These are phyloP conservation scores for Tulasnella sp. DNA, from an alignment of 768 basidiomycete species.

Conservation along the genomic window DNA sequence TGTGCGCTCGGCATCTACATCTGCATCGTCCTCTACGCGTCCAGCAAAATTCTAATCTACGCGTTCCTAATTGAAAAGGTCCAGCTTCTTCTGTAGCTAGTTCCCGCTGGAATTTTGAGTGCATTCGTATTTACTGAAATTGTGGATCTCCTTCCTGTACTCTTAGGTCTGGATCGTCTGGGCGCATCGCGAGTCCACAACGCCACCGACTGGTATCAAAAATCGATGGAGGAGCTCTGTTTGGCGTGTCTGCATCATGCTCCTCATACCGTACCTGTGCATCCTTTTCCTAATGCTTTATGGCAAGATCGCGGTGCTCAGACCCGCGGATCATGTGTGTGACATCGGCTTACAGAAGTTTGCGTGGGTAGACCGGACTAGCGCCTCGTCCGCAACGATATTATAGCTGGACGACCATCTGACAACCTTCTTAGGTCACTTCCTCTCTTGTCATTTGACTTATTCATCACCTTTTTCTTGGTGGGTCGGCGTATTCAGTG, in stretches of 20 bases:
- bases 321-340: conserved; percentile 30
- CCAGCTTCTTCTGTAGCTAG: too few relatives aligned
- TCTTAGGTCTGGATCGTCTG: conserved; percentile 13
- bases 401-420: not conserved
- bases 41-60: conserved; percentile 18
- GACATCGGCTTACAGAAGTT: conserved; percentile 37
- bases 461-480: conserved; percentile 29
- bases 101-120: too few relatives aligned
- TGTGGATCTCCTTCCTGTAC: too few relatives aligned
- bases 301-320: conserved; percentile 20
- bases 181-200: not conserved
- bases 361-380: too few relatives aligned
- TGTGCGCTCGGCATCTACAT: conserved; percentile 14
- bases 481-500: not conserved
- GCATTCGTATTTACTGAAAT: too few relatives aligned
- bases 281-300: conserved; percentile 7
- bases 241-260: not conserved
- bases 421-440: conserved; percentile 25
- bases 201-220: not conserved
- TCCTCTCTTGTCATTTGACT: conserved; percentile 37
- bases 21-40: conserved; percentile 16
- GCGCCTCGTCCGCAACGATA: not conserved
- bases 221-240: too few relatives aligned
- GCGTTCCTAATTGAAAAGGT: conserved; percentile 17
- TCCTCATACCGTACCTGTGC: too few relatives aligned